Conservation (phyloP, 148 eudicot species). For the Limonium bicolor region DNA sequence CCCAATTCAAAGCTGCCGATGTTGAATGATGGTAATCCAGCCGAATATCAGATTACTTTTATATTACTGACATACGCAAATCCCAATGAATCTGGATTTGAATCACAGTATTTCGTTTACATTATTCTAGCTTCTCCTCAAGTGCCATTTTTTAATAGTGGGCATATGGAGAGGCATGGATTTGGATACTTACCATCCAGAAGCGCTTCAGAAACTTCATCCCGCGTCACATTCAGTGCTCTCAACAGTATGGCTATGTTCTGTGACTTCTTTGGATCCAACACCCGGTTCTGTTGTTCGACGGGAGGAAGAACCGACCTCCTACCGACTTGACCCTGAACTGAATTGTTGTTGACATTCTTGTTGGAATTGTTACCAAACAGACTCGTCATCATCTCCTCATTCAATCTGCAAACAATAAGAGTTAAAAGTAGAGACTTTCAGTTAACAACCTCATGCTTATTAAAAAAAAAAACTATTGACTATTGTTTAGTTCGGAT, state of each 20-base stretch:
- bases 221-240: constrained; percentile 60
- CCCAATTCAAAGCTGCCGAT: too few species aligned
- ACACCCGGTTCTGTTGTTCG: constrained; percentile 40
- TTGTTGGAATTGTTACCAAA: constrained; percentile 24
- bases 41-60: too few species aligned
- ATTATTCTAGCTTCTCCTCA: too few species aligned
- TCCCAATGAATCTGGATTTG: too few species aligned
- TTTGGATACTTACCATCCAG: constrained; percentile 36
- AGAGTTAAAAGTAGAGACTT: not conserved
- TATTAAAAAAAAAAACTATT: not conserved
- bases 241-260: constrained; percentile 54
- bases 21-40: too few species aligned
- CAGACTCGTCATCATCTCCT: constrained; percentile 54
- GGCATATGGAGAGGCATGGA: too few species aligned
- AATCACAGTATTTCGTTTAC: too few species aligned
- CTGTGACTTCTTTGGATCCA: constrained; percentile 67
- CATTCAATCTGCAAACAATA: constrained; percentile 35
- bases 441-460: too few species aligned
- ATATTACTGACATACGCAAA: too few species aligned
- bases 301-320: constrained; percentile 33
- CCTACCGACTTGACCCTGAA: constrained; percentile 22
- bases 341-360: constrained; percentile 15
- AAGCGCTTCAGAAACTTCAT: constrained; percentile 52
- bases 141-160: too few species aligned
- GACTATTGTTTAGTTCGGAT: too few species aligned